phyloP scores from a whole-genome alignment of 2,329 filamentous ascomycete genomes.

The Talaromyces rugulosus region DNA sequence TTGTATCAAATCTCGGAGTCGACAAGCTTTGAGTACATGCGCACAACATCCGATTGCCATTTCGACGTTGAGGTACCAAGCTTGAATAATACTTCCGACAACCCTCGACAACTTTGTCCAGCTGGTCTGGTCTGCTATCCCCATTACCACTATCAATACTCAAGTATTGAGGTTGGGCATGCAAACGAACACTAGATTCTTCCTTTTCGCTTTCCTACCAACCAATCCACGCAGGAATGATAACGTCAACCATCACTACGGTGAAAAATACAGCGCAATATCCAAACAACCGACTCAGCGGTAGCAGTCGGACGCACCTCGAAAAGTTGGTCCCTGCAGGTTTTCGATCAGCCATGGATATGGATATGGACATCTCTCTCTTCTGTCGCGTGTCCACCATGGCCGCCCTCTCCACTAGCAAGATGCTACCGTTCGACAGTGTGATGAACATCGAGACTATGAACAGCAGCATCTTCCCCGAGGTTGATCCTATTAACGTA shows the following conservation, averaged over 20 bases:
- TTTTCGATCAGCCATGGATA: conserved; percentile 4
- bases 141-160: neutral
- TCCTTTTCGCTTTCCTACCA: neutral
- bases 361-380: conserved; percentile 11
- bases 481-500: conserved; percentile 8
- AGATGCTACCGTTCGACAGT: conserved; percentile 7
- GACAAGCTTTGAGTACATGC: neutral
- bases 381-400: conserved; percentile 14
- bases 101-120: neutral
- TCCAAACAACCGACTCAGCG: neutral
- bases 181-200: neutral
- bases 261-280: neutral
- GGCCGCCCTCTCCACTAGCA: conserved; percentile 9
- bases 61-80: neutral
- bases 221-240: neutral
- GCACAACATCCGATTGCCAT: neutral
- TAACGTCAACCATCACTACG: neutral
- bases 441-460: conserved; percentile 1
- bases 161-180: neutral
- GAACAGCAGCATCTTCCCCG: conserved; percentile 1
- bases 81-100: neutral
- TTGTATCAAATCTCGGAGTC: neutral
- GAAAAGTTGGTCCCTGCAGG: neutral
- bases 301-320: neutral
- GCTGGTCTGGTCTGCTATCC: neutral